A percentile compares a stretch with the other conserved stretches of the same genome.
phyloP scores from a whole-genome alignment of 1,284 basidiomycete genomes.

The Caloboletus inedulis region DNA sequence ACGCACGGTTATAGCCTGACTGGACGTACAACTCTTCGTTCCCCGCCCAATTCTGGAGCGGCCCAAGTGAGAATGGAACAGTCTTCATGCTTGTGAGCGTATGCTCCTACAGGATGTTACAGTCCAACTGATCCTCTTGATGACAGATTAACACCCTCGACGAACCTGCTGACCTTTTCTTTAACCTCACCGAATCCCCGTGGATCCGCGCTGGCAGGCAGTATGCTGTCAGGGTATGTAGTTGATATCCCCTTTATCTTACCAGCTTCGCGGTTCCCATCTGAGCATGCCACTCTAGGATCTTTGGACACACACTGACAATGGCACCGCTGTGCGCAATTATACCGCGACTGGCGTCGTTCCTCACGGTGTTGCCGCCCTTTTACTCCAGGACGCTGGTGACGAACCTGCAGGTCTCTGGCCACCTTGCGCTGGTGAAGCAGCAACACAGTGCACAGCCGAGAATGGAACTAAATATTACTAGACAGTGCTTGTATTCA shows the following conservation, averaged over 20 bases:
- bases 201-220: conserved; percentile 66
- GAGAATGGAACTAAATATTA: conserved; percentile 29
- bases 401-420: conserved; percentile 54
- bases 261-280: not conserved
- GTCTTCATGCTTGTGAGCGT: conserved; percentile 52
- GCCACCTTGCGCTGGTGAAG: conserved; percentile 41
- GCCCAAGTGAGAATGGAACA: conserved; percentile 49
- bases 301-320: conserved; percentile 64
- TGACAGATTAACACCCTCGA: conserved; percentile 50
- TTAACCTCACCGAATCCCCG: conserved; percentile 64
- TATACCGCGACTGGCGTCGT: conserved; percentile 55
- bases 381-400: conserved; percentile 62
- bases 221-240: conserved; percentile 53
- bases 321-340: conserved; percentile 62
- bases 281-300: conserved; percentile 41
- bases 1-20: conserved; percentile 41
- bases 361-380: conserved; percentile 62
- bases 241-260: not conserved
- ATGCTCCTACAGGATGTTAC: not conserved
- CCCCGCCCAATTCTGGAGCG: conserved; percentile 60
- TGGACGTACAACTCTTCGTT: conserved; percentile 47
- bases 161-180: conserved; percentile 52
- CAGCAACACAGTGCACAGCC: conserved; percentile 27
- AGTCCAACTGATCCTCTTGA: not conserved
- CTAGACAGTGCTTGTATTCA: conserved; percentile 8